A percentile compares a stretch with the other conserved stretches of the same genome.
phyloP scores from a whole-genome alignment of 495 filamentous ascomycete species.

The Melanomma pulvis-pyrius region DNA sequence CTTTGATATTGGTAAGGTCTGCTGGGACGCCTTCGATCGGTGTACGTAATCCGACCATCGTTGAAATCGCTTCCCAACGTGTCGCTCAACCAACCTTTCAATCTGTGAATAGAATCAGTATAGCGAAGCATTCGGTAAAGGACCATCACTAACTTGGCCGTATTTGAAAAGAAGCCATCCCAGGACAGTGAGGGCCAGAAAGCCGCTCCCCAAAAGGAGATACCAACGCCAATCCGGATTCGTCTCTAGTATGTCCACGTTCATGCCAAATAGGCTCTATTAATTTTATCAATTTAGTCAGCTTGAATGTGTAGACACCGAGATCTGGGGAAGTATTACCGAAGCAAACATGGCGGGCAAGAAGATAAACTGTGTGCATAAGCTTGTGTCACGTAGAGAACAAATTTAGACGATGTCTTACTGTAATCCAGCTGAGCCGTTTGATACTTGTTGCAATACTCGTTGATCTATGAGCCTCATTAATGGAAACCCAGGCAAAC shows the following conservation, averaged over 20 bases:
- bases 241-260: neutral
- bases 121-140: neutral
- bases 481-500: neutral
- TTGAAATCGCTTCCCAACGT: neutral
- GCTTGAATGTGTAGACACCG: neutral
- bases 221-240: neutral
- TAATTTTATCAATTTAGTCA: neutral
- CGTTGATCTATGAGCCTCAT: neutral
- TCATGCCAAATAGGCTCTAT: neutral
- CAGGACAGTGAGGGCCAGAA: neutral
- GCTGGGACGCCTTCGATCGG: neutral
- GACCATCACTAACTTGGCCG: neutral
- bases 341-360: neutral
- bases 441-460: neutral
- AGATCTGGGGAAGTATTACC: neutral
- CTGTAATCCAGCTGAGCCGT: constrained; percentile 1
- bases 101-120: neutral
- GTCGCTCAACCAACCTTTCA: neutral
- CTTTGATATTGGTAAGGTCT: neutral
- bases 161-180: neutral
- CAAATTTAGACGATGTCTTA: neutral
- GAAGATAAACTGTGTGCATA: neutral
- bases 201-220: neutral
- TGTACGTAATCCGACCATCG: neutral
- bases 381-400: neutral